phyloP scores from a whole-genome alignment of 2,329 filamentous ascomycete species.

The Tricladium varicosporioides region DNA sequence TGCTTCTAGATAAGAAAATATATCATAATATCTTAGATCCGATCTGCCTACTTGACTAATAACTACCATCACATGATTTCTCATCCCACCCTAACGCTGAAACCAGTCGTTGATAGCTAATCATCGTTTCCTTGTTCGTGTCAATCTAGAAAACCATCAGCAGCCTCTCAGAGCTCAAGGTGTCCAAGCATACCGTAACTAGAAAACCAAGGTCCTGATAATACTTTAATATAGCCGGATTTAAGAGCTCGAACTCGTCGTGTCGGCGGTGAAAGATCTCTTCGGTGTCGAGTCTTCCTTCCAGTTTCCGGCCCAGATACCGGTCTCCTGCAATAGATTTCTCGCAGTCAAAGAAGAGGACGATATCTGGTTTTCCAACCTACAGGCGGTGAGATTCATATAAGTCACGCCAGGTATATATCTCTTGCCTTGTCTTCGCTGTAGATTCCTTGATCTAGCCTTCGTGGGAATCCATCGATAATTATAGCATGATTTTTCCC shows the following conservation, averaged over 20 bases:
- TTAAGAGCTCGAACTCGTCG: background rate
- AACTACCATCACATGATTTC: no score
- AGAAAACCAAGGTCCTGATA: background rate
- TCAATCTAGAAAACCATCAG: no score
- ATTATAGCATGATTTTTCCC: background rate
- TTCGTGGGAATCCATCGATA: constrained; percentile 15
- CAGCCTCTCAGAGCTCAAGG: no score
- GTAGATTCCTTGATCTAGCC: constrained; percentile 3
- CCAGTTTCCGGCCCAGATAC: background rate
- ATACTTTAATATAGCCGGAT: background rate
- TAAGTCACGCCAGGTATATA: background rate
- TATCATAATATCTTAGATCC: no score
- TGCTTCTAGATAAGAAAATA: no score
- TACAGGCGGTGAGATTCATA: background rate
- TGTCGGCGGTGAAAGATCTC: background rate
- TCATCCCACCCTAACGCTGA: no score
- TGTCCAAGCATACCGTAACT: background rate
- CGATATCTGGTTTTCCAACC: background rate
- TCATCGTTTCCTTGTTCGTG: no score
- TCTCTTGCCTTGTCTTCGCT: constrained; percentile 3
- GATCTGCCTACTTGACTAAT: no score
- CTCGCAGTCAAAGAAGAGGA: background rate
- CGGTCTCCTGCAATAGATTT: background rate
- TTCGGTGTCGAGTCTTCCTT: background rate
- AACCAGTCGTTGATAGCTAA: no score